Evolutionary conservation across 208 protist genomes (phyloP), one percentile per base, ranked within the genome.

Genomic region (Leishmania turanica): DNA sequence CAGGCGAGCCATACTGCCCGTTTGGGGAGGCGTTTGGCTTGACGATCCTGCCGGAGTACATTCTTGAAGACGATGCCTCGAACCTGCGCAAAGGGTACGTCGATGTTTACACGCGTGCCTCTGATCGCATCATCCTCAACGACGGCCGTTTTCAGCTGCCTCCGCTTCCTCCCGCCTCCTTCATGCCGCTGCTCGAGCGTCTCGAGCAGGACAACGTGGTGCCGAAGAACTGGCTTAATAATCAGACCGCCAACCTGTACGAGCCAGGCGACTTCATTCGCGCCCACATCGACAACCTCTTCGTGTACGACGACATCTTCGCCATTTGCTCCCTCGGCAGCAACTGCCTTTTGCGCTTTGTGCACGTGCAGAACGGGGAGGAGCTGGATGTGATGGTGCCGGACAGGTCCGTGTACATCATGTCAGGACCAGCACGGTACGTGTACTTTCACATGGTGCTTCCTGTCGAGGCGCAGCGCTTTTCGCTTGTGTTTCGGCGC

Each of bases 381-480:
- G 93, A 96, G 81, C 66, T 96, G 42, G 93, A 97, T 69, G 92
- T 96, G 72, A 88, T 97, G 83, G 83, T 97, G 34, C 94, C 94
- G 21, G 92, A 97, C 80, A 82, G 92, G 19, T 91, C 91, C 75
- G 74, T 97, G 21, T 97, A 97, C 86, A 91, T 97, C 80, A 90
- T 97, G 88, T 96, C 91, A 2, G 94, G 94, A 3, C 94, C 94
- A 27, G 89, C 94, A 40, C 87, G 94, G 13, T 97, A 96, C 80
- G 91, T 97, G 8, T 97, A 97, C 78, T 96, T 97, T 79, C 94
- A 97, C 87, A 97, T 97, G 94, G 90, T 97, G 53, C 86, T 96
- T 24, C 94, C 94, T 24, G 90, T 96, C 6, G 92, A 97, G 79
- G 85, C 87, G 37, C 94, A 96, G 87, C 92, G 94, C 27, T 94